Evolutionary conservation across 169 alveolate species (phyloP), one percentile per base, ranked within the genome.

Genomic region (Eimeria praecox): DNA sequence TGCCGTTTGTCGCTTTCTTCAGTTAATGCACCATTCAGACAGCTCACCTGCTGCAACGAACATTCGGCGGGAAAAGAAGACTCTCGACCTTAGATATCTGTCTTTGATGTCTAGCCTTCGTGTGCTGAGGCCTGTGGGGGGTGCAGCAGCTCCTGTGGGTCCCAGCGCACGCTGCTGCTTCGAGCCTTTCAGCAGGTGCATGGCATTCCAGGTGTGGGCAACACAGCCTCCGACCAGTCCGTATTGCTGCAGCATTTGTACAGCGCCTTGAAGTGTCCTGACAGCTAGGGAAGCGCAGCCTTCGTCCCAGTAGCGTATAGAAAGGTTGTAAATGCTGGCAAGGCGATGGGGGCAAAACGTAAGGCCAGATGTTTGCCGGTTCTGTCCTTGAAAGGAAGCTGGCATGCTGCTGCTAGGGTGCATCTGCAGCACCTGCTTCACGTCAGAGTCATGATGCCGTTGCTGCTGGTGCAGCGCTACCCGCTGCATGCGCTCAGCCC

Each of bases 271-370:
- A 52, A 83, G 54, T 52, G 91, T 83, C 75, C 91, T 10, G 33
- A 38, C 75, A 52, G 91, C 91, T 46, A 83, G 75, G 20, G 52
- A 52, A 12, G 49, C 91, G 52, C 91, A 83, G 56, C 91, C 91
- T 56, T 83, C 91, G 66, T 83, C 91, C 91, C 91, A 83, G 52
- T 83, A 83, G 2, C 91, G 91, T 83, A 83, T 83, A 14, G 91
- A 83, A 20, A 83, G 91, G 71, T 83, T 83, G 91, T 83, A 83
- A 12, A 83, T 83, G 75, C 91, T 83, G 46, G 91, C 91, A 22
- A 83, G 91, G 77, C 91, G 91, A 14, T 83, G 75, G 5, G 91
- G 91, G 33, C 77, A 83, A 54, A 83, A 83, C 35, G 91, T 4
- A 5, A 22, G 35, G 16, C 91, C 91, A 56, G n/a, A 14, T 8